Base-by-base conservation (phyloP, 169 alveolate genomes). In the Ichthyophthirius multifiliis region DNA sequence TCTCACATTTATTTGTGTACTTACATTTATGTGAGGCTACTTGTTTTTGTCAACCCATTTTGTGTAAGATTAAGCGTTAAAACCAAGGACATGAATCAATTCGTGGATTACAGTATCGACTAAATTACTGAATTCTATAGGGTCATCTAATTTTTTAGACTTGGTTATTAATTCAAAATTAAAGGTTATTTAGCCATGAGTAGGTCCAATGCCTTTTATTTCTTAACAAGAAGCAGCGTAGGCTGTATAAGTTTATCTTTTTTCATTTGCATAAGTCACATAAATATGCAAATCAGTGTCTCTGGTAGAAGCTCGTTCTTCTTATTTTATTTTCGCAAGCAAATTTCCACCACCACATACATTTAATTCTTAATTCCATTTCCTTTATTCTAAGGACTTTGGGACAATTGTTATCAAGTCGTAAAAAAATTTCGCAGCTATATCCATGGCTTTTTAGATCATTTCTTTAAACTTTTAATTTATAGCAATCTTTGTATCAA, bases 81-180 rank as follows among this genome's bases (percentile, higher is more conserved):
- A 65, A 3, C 75, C 75, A 2, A 65, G 18, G n/a, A 65, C 46
- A 65, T 65, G 75, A 15, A 35, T 65, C 16, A 65, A 30, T 65
- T 65, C 75, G 35, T 65, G 75, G n/a, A 35, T 34, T 2, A 39
- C 62, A 0, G 30, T 37, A 37, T 67, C 23, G 7, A 67, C 43
- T 18, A 18, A 34, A 13, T 67, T 62, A 34, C 41, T 30, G 37
- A 67, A 67, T 12, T 27, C 39, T 3, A 27, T 27, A 55, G 71
- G 71, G 16, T 55, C 31, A 23, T 34, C 43, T 13, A 55, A 55
- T 6, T 55, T 55, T 18, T 55, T 27, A 27, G 71, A 20, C 18
- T 27, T 55, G n/a, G n/a, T n/a, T 27, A 55, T 27, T n/a, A 55
- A 39, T 4, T 39, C 71, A 3, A 55, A 27, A 27, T 55, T 55